Evolutionary conservation across 2,329 filamentous ascomycete species (phyloP).

Genomic region (Metarhizium anisopliae): DNA sequence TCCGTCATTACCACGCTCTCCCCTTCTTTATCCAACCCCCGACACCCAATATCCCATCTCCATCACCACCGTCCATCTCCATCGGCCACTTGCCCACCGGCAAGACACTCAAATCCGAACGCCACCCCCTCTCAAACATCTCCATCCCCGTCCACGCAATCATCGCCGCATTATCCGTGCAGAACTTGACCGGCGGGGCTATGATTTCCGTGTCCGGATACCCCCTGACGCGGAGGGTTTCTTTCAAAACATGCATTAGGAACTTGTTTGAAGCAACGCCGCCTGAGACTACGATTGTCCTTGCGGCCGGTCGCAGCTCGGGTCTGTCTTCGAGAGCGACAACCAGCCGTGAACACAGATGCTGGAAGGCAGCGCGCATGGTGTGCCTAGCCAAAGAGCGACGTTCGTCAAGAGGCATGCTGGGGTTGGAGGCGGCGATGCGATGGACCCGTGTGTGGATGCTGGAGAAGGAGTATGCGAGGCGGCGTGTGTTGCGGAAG

Average conservation of each 20-base stretch:
- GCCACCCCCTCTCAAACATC: slow-evolving; percentile 77
- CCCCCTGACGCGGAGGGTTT: slow-evolving; percentile 55
- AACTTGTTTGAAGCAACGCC: slow-evolving; percentile 84
- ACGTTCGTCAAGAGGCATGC: slow-evolving; percentile 50
- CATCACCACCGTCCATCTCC: slow-evolving; percentile 45
- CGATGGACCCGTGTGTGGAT: slow-evolving; percentile 46
- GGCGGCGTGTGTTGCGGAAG: slow-evolving; percentile 44
- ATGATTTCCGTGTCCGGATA: slow-evolving; percentile 51
- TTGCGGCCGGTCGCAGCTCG: slow-evolving; percentile 19
- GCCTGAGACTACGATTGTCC: slow-evolving; percentile 71
- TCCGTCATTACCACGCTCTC: not conserved
- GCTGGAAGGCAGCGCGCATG: slow-evolving; percentile 80
- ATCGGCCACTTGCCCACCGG: slow-evolving; percentile 66
- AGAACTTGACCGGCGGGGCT: slow-evolving; percentile 68
- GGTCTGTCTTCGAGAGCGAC: slow-evolving; percentile 46
- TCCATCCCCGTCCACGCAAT: slow-evolving; percentile 90
- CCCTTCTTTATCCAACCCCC: slow-evolving; percentile 32
- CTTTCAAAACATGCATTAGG: slow-evolving; percentile 56
- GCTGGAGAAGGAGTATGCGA: slow-evolving; percentile 66
- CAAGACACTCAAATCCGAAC: slow-evolving; percentile 49
- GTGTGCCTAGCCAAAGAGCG: slow-evolving; percentile 59
- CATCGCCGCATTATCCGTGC: slow-evolving; percentile 97
- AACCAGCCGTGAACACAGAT: slow-evolving; percentile 67
- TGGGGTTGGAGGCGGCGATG: slow-evolving; percentile 30
- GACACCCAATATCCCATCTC: slow-evolving; percentile 53